Evolutionary conservation across 2,329 filamentous ascomycete genomes (phyloP).

Genomic region (Botrytis byssoidea): DNA sequence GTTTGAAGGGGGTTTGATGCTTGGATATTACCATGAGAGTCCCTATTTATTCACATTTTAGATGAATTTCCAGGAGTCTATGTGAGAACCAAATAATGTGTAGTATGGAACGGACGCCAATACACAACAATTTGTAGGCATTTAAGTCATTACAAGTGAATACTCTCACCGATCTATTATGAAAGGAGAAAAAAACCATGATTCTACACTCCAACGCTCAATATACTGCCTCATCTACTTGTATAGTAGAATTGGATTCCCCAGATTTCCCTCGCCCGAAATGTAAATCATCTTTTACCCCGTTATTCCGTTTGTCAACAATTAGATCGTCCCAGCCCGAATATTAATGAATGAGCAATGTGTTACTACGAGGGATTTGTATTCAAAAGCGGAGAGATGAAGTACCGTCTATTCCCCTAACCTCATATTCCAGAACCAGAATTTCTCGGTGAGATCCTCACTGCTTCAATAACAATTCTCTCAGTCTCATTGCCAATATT

Average conservation of each 20-base stretch:
- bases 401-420: not conserved
- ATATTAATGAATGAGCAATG: too few species aligned
- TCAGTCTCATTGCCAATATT: not conserved
- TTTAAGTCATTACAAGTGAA: not conserved
- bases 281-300: not conserved
- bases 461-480: not conserved
- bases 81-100: not conserved
- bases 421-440: not conserved
- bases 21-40: not conserved
- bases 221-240: not conserved
- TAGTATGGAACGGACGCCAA: too few species aligned
- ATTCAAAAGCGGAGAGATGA: not conserved
- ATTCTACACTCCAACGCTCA: not conserved
- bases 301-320: not conserved
- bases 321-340: too few species aligned
- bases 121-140: fast-evolving
- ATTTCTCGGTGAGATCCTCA: not conserved
- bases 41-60: not conserved
- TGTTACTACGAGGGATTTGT: not conserved
- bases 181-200: not conserved
- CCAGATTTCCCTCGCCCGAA: fast-evolving
- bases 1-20: not conserved
- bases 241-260: fast-evolving
- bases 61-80: not conserved
- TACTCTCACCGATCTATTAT: not conserved